A percentile compares a stretch with the other conserved stretches of the same genome.
phyloP scores from a whole-genome alignment of 164 flowering plant species.

The Vitis labrusca region DNA sequence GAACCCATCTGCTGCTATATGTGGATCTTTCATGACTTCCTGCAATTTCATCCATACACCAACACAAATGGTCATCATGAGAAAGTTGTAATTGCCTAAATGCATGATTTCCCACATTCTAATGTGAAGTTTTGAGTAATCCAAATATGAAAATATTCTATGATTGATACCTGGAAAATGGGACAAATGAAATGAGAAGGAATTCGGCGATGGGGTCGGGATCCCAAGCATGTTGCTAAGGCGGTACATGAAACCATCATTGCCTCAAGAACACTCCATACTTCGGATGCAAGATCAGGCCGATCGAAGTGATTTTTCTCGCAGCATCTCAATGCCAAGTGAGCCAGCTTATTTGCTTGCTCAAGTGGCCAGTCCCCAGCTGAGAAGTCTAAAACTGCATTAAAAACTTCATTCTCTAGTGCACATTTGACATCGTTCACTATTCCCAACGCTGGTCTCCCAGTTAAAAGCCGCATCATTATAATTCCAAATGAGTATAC shows the following conservation, averaged over 20 bases:
- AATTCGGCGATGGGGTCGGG: conserved; percentile 26
- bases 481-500: conserved; percentile 66
- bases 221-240: conserved; percentile 13
- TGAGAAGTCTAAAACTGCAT: conserved; percentile 42
- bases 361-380: conserved; percentile 71
- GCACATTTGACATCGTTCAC: conserved; percentile 48
- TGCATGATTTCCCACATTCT: not conserved
- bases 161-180: conserved; percentile 48
- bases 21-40: conserved; percentile 75
- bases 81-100: not conserved
- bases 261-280: conserved; percentile 42
- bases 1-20: conserved; percentile 68
- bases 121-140: no score
- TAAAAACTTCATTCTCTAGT: conserved; percentile 37
- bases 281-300: conserved; percentile 48
- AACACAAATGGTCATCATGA: not conserved
- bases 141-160: no score
- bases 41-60: conserved; percentile 25
- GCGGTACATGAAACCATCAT: conserved; percentile 26
- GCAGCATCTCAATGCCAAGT: conserved; percentile 55
- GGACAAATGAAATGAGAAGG: conserved; percentile 75
- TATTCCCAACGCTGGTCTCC: conserved; percentile 35
- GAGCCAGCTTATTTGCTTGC: conserved; percentile 38
- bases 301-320: conserved; percentile 26
- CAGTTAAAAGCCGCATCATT: conserved; percentile 48